Percentiles rank a stretch among this genome's conserved stretches.
These are phyloP conservation scores for Fusarium denticulatum DNA, from an alignment of 2,329 filamentous ascomycete genomes.

Conservation along the genomic window DNA sequence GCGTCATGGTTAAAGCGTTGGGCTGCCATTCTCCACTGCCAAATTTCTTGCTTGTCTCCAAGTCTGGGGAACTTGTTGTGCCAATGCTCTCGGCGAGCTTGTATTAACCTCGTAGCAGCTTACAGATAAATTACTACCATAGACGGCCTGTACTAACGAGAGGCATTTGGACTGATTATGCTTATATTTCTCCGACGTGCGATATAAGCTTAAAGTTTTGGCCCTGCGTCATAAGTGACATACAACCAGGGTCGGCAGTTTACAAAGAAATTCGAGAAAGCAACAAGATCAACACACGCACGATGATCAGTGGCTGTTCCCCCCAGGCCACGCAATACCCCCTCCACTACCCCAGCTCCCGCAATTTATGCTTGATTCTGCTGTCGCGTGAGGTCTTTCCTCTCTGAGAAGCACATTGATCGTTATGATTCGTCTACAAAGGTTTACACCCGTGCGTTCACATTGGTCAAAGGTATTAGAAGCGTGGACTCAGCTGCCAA, in stretches of 20 bases:
- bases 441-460: not conserved
- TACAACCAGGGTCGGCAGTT: slow-evolving; percentile 4
- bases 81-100: slow-evolving; percentile 2
- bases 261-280: not conserved
- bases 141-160: not conserved
- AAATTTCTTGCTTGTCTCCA: slow-evolving; percentile 4
- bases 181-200: slow-evolving; percentile 1
- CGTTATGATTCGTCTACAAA: slow-evolving; percentile 5
- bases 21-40: slow-evolving; percentile 11
- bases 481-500: slow-evolving; percentile 13
- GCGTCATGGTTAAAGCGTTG: slow-evolving; percentile 25
- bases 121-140: too few relatives aligned
- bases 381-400: slow-evolving; percentile 34
- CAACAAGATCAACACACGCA: not conserved
- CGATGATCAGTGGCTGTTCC: slow-evolving; percentile 20
- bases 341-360: slow-evolving; percentile 11
- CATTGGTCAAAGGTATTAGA: not conserved
- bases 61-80: not conserved
- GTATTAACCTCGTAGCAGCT: not conserved
- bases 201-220: not conserved
- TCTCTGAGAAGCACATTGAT: not conserved
- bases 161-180: slow-evolving; percentile 2
- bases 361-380: slow-evolving; percentile 20
- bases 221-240: not conserved
- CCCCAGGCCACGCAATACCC: slow-evolving; percentile 26